Evolutionary conservation across 129 eudicot genomes (phyloP).

Genomic region (Silybum marianum): DNA sequence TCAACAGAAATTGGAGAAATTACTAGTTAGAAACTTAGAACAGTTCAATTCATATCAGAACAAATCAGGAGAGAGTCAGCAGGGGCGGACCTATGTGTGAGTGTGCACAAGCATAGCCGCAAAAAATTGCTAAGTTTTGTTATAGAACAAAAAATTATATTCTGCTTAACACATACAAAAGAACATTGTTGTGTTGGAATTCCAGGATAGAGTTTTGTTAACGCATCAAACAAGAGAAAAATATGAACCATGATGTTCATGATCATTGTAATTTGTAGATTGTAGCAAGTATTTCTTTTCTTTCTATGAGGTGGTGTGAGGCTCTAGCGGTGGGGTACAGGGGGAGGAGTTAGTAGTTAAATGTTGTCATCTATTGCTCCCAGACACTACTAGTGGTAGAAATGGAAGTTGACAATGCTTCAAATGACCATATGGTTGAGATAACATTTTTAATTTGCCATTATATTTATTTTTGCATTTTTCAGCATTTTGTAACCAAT

Average conservation of each 20-base stretch:
- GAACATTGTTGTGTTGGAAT: too few relatives aligned
- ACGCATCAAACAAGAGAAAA: not conserved
- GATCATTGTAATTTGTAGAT: not conserved
- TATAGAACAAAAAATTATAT: too few relatives aligned
- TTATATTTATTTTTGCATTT: too few relatives aligned
- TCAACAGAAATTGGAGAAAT: not conserved
- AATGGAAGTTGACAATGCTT: not conserved
- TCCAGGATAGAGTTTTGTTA: too few relatives aligned
- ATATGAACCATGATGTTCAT: not conserved
- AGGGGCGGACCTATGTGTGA: not conserved
- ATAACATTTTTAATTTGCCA: too few relatives aligned
- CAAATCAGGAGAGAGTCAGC: not conserved
- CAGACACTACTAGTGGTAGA: not conserved
- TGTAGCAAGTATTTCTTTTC: not conserved
- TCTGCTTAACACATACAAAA: too few relatives aligned
- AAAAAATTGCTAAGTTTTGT: too few relatives aligned
- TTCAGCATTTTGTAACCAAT: not conserved
- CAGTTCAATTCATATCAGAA: not conserved
- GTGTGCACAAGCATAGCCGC: too few relatives aligned
- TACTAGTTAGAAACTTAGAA: not conserved
- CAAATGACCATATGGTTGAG: not conserved
- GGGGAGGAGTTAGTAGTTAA: slow-evolving; percentile 2
- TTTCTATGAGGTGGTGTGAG: not conserved
- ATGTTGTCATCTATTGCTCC: not conserved
- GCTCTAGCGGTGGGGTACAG: not conserved